These are phyloP conservation scores for Aspergillus olivimuriae DNA, from an alignment of 495 filamentous ascomycete species.

Conservation along the genomic window DNA sequence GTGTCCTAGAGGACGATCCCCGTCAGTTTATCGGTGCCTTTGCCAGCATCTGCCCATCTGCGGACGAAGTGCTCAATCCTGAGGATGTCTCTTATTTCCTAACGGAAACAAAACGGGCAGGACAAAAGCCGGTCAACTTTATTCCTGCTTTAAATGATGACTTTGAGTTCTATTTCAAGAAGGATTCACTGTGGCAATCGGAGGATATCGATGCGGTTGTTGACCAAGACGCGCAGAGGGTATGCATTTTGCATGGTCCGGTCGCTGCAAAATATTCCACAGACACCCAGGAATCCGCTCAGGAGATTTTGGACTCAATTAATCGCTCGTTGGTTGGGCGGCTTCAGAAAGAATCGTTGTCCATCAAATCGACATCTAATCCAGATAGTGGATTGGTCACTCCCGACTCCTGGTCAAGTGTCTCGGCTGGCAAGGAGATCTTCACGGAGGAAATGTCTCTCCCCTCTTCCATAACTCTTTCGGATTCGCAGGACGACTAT, in stretches of 20 bases:
- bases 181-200: constrained; percentile 40
- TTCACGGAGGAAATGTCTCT: constrained; percentile 4
- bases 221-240: constrained; percentile 27
- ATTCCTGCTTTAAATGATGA: constrained; percentile 31
- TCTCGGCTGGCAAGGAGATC: constrained; percentile 1
- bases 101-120: constrained; percentile 16
- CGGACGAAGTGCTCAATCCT: constrained; percentile 19
- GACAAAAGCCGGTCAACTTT: constrained; percentile 34
- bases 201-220: constrained; percentile 36
- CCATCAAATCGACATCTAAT: background rate
- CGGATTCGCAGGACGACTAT: constrained; percentile 7
- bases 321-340: constrained; percentile 4
- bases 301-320: constrained; percentile 27
- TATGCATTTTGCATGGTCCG: constrained; percentile 37
- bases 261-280: constrained; percentile 29
- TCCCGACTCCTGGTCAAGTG: constrained; percentile 13
- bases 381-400: constrained; percentile 5
- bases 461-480: constrained; percentile 8
- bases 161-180: constrained; percentile 41
- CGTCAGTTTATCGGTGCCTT: constrained; percentile 11
- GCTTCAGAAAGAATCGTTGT: constrained; percentile 8
- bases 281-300: constrained; percentile 19
- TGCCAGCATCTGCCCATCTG: constrained; percentile 10
- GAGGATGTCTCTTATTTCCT: constrained; percentile 30
- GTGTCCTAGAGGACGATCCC: constrained; percentile 3